phyloP scores from a whole-genome alignment of 1,139 yeast genomes.

The Suhomyces choctaworum region DNA sequence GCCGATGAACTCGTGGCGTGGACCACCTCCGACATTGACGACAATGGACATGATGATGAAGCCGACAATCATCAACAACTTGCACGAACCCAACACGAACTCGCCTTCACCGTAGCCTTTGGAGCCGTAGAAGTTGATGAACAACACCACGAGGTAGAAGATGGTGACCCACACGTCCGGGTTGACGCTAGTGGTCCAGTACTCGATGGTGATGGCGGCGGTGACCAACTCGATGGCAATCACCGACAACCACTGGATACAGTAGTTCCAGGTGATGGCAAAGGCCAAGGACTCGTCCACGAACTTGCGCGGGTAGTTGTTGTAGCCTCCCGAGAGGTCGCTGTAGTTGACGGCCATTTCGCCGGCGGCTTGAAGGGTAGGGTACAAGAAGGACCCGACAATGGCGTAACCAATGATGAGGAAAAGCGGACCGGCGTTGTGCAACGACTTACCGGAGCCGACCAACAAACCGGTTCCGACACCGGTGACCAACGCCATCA shows the following conservation, averaged over 20 bases:
- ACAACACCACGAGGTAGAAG: conserved; percentile 25
- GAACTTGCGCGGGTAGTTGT: conserved; percentile 40
- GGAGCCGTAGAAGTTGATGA: conserved; percentile 31
- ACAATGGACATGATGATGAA: conserved; percentile 34
- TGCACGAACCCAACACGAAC: conserved; percentile 27
- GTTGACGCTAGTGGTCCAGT: conserved; percentile 30
- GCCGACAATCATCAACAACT: conserved; percentile 24
- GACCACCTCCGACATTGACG: conserved; percentile 32
- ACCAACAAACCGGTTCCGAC: conserved; percentile 46
- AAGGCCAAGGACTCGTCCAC: conserved; percentile 40
- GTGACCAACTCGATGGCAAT: conserved; percentile 45
- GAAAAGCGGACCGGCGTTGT: conserved; percentile 38
- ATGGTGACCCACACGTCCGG: conserved; percentile 34
- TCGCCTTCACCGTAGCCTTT: conserved; percentile 39
- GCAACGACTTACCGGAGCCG: conserved; percentile 36
- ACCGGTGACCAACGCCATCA: conserved; percentile 43
- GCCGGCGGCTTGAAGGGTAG: conserved; percentile 45
- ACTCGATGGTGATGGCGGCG: conserved; percentile 37
- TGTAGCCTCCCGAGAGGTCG: conserved; percentile 43
- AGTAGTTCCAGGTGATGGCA: conserved; percentile 45
- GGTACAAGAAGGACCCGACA: conserved; percentile 41
- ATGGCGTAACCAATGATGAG: conserved; percentile 38
- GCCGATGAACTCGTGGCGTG: conserved; percentile 26
- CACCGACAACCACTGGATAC: conserved; percentile 45
- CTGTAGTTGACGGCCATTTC: conserved; percentile 44